Conservation (phyloP, 176 grass and related monocot species). For the Paspalum notatum region DNA sequence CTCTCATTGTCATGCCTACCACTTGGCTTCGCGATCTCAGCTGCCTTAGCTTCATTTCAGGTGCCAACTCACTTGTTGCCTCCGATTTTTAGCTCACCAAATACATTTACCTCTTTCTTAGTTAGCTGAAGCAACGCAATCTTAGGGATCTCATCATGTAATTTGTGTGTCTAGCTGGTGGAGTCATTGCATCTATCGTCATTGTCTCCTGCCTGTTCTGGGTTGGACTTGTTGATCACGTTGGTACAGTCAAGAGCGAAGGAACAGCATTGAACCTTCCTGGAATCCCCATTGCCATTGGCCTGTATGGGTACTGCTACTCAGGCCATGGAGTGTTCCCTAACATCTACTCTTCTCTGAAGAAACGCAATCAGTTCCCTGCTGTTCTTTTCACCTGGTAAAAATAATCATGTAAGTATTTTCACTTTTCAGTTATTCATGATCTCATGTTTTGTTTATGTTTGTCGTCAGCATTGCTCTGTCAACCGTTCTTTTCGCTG, state of each 20-base stretch:
- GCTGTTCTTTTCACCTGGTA: constrained; percentile 74
- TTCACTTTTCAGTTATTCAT: background rate
- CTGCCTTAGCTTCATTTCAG: constrained; percentile 87
- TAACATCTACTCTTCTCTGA: constrained; percentile 95
- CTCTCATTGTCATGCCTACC: constrained; percentile 79
- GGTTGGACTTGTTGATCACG: constrained; percentile 78
- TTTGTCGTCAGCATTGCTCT: constrained; percentile 62
- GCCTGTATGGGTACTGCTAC: constrained; percentile 92
- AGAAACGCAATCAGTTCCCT: constrained; percentile 70
- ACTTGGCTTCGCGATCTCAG: constrained; percentile 93
- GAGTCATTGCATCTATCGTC: constrained; percentile 81
- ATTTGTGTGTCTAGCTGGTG: constrained; percentile 65
- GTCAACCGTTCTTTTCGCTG: constrained; percentile 65
- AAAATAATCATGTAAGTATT: constrained; percentile 10
- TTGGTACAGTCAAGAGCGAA: constrained; percentile 64
- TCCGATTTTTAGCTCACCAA: background rate
- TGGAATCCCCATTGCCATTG: constrained; percentile 90
- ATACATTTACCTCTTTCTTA: background rate
- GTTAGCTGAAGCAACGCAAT: background rate
- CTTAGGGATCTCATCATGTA: constrained; percentile 1
- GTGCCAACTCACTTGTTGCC: constrained; percentile 20
- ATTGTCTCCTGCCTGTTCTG: constrained; percentile 74
- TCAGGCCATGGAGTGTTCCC: constrained; percentile 95
- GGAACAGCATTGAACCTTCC: constrained; percentile 63
- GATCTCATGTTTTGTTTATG: constrained; percentile 30